Base-by-base conservation (phyloP, 495 filamentous ascomycete genomes). In the Penicillium turbatum region DNA sequence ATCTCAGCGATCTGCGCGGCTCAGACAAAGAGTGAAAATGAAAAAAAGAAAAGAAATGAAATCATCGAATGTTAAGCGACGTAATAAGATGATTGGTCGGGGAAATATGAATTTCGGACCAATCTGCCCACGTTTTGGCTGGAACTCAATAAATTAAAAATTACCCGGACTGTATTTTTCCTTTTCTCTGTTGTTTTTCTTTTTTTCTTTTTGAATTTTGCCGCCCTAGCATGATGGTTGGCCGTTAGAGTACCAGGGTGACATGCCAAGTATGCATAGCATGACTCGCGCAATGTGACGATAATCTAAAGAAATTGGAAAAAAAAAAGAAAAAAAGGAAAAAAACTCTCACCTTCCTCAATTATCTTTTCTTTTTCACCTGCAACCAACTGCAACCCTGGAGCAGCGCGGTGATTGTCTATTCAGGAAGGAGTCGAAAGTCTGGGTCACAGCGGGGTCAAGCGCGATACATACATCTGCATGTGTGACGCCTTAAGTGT, bases 211-310 rank as follows among this genome's bases (percentile, higher is more conserved):
- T 42, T 41, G 8, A 4, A 4, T 30, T 37, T 37, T n/a, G 6
- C 35, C n/a, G 35, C 35, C 27, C 41, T 52, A 21, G 31, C 27
- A n/a, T 32, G 29, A 48, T 55, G 49, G 49, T 47, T 58, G 54
- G 49, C 44, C 55, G 50, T 62, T 59, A 29, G 30, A 51, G 37
- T 15, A 46, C 46, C 37, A 45, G 30, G 56, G 50, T 45, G 54
- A 44, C 48, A 30, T 53, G 51, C 37, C 19, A 53, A 57, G 30
- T 51, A 58, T 65, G 60, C 60, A 61, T 41, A 47, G 55, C 63
- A 65, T 65, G 63, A 65, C 63, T 65, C 63, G 63, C 36, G 51
- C 48, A 57, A 56, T 50, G 55, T 36, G 61, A 58, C 43, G 31
- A 45, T 57, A 35, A 39, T 41, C 36, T 27, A 37, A 51, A 24